phyloP scores from a whole-genome alignment of 2,329 filamentous ascomycete genomes.

The Nannizziopsis arthrosporioides region DNA sequence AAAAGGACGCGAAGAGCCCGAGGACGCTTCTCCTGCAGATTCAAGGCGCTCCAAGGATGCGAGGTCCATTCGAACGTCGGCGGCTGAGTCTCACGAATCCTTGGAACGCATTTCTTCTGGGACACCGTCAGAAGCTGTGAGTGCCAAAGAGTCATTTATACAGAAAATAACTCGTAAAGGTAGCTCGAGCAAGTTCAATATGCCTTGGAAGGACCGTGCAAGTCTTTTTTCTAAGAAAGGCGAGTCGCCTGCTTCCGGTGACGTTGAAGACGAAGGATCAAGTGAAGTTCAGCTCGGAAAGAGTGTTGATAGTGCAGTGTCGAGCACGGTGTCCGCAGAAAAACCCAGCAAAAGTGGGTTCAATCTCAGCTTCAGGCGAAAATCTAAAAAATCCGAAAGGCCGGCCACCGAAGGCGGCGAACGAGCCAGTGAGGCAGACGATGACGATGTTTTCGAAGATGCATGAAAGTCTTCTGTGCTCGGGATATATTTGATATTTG shows the following conservation, averaged over 20 bases:
- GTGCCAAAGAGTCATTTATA: slow-evolving; percentile 40
- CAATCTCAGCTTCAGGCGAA: slow-evolving; percentile 38
- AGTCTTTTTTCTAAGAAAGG: slow-evolving; percentile 38
- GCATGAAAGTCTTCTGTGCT: not conserved
- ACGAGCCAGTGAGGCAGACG: slow-evolving; percentile 33
- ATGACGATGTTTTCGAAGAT: slow-evolving; percentile 32
- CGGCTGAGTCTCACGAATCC: slow-evolving; percentile 38
- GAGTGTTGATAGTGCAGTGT: slow-evolving; percentile 33
- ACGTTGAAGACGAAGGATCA: slow-evolving; percentile 35
- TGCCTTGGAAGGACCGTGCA: slow-evolving; percentile 41
- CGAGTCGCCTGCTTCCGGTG: slow-evolving; percentile 28
- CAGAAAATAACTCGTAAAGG: slow-evolving; percentile 42
- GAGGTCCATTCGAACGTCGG: slow-evolving; percentile 35
- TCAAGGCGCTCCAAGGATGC: slow-evolving; percentile 36
- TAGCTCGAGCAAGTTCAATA: slow-evolving; percentile 41
- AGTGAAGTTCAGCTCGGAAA: slow-evolving; percentile 33
- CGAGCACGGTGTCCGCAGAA: slow-evolving; percentile 33
- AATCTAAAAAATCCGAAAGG: slow-evolving; percentile 35
- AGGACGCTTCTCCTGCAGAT: slow-evolving; percentile 32
- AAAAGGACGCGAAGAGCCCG: slow-evolving; percentile 21
- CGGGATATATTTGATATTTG: not conserved
- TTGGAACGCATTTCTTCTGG: slow-evolving; percentile 37
- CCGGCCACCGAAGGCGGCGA: slow-evolving; percentile 34
- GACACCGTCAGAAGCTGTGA: slow-evolving; percentile 31
- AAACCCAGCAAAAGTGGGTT: slow-evolving; percentile 35